phyloP scores from a whole-genome alignment of 2,329 filamentous ascomycete genomes.

The Aspergillus melleus region DNA sequence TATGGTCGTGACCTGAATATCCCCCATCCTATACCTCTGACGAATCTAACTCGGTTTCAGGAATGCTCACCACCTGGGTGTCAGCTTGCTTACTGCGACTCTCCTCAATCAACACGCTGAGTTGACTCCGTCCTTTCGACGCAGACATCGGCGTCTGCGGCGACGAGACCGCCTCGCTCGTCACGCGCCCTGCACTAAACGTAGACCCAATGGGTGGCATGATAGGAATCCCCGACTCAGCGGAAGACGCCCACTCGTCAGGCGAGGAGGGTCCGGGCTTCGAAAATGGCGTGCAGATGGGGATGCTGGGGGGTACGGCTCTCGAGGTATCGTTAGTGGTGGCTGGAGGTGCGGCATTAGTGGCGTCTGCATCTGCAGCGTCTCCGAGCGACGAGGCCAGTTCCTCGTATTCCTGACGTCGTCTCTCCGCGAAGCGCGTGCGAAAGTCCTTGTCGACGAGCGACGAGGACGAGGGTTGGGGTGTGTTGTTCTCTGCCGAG shows the following conservation, averaged over 20 bases:
- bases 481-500: slow-evolving; percentile 18
- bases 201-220: not conserved
- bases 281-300: not conserved
- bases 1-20: not conserved
- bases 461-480: slow-evolving; percentile 15
- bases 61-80: not conserved
- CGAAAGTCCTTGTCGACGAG: slow-evolving; percentile 42
- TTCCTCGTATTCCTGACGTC: slow-evolving; percentile 22
- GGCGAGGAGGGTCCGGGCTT: slow-evolving; percentile 6
- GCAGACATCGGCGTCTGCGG: slow-evolving; percentile 12
- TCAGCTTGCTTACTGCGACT: slow-evolving; percentile 8
- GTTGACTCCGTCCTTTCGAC: slow-evolving; percentile 15
- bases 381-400: slow-evolving; percentile 11
- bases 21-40: not conserved
- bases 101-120: slow-evolving; percentile 22
- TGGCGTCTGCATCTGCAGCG: not conserved
- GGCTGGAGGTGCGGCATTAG: not conserved
- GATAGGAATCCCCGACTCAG: slow-evolving; percentile 8
- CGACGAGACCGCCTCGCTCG: not conserved
- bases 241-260: slow-evolving; percentile 5
- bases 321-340: not conserved
- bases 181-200: not conserved
- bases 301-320: not conserved
- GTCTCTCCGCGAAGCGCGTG: slow-evolving; percentile 35
- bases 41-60: not conserved